Evolutionary conservation across 169 alveolate species (phyloP), one percentile per base, ranked within the genome.

Genomic region (Plasmodium blacklocki): DNA sequence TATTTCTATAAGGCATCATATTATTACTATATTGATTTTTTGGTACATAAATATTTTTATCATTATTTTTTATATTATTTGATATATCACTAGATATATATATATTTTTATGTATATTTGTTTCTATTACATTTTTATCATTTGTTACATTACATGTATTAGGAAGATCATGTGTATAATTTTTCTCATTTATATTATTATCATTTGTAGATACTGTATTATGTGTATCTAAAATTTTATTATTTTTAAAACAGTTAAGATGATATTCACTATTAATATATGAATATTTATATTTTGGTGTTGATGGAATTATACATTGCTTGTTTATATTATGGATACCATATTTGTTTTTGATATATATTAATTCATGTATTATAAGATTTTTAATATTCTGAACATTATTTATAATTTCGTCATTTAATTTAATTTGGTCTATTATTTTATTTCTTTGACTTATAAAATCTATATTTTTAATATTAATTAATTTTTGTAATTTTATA

Each of bases 401-500:
- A 18, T 66, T 49, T 54, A 93, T 86, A 26, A 93, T 74, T 8
- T 63, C 62, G 12, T 72, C 60, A 45, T 86, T 80, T 26, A 45
- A 15, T 63, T 43, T 15, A 15, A 85, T 71, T 14, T 70, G 60
- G 8, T 47, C 18, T 18, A 66, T 15, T 45, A 74, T 80, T 26
- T 58, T 88, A 32, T 73, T 86, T 54, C 49, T 85, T 73, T 88
- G 88, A 9, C 68, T 73, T 26, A 39, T 60, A 66, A 88, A 87
- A 76, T 88, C 83, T 0, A 73, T 78, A 75, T 78, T 80, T 71
- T 93, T 88, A 18, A 93, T 87, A 54, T 83, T 80, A 18, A 89
- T 75, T 76, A 93, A 56, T 68, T 92, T 80, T 43, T 83, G 85
- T 74, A 93, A 67, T 64, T 74, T 73, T 87, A 93, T 88, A 11